phyloP scores from a whole-genome alignment of 2,329 filamentous ascomycete species.

The Hawksworthiomyces lignivorus region DNA sequence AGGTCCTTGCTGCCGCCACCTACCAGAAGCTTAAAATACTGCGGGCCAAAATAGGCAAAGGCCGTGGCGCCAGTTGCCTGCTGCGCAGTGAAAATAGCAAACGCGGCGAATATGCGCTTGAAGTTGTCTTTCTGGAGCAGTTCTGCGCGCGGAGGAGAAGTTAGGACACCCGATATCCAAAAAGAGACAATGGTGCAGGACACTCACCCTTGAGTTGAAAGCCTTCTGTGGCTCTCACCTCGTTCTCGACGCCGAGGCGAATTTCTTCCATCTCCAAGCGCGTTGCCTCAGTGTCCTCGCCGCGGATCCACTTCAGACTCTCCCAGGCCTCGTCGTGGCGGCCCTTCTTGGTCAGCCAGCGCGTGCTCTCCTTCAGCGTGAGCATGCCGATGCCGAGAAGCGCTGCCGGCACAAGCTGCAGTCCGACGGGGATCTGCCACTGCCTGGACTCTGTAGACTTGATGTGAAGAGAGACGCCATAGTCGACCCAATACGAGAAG shows the following conservation, averaged over 20 bases:
- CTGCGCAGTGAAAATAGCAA: conserved; percentile 41
- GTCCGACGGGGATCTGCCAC: conserved; percentile 41
- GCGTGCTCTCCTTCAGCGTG: conserved; percentile 62
- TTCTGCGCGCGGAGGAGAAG: conserved; percentile 23
- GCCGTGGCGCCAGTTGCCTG: conserved; percentile 48
- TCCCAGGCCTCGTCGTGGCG: conserved; percentile 55
- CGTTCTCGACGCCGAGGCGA: conserved; percentile 35
- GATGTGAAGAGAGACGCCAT: conserved; percentile 33
- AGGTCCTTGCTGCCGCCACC: conserved; percentile 36
- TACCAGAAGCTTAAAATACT: conserved; percentile 45
- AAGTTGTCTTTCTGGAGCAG: conserved; percentile 37
- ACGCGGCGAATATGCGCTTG: conserved; percentile 33
- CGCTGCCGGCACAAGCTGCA: conserved; percentile 59
- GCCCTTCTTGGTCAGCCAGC: conserved; percentile 70
- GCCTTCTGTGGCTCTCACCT: conserved; percentile 34
- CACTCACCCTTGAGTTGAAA: conserved; percentile 26
- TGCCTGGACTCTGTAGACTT: conserved; percentile 27
- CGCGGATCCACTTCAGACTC: conserved; percentile 61
- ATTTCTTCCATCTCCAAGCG: conserved; percentile 42
- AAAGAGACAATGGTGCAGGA: too few species aligned
- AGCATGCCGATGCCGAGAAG: conserved; percentile 57
- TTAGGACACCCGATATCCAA: neutral
- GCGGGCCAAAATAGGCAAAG: conserved; percentile 46
- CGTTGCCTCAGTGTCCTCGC: neutral
- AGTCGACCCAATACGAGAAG: conserved; percentile 35